These are phyloP conservation scores for Seiridium unicorne DNA, from an alignment of 2,329 filamentous ascomycete species.

Conservation along the genomic window DNA sequence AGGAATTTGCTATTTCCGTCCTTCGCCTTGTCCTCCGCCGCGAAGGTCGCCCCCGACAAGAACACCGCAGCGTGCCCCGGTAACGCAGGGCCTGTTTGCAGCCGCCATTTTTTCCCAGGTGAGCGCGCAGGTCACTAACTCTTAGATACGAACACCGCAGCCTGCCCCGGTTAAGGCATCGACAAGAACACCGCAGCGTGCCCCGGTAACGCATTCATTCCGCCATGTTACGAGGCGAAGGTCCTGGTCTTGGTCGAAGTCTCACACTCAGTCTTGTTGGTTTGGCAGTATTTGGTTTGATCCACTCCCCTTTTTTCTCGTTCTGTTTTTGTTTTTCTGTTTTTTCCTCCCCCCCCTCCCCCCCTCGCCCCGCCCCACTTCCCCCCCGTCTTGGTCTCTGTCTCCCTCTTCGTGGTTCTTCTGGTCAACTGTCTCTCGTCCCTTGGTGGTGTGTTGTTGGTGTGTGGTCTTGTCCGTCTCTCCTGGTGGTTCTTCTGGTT, in stretches of 20 bases:
- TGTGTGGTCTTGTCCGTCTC: not conserved
- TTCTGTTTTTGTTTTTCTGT: not conserved
- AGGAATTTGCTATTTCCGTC: not conserved
- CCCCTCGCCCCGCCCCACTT: too few relatives aligned
- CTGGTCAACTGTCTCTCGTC: not conserved
- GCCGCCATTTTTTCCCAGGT: not conserved
- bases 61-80: too few relatives aligned
- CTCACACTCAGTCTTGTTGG: not conserved
- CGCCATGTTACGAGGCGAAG: not conserved
- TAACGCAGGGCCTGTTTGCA: too few relatives aligned
- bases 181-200: slow-evolving; percentile 5
- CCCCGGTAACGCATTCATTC: not conserved
- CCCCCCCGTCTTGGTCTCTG: not conserved
- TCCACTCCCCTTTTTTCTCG: not conserved
- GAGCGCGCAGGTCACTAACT: too few relatives aligned
- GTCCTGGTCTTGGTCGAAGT: not conserved
- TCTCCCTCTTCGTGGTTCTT: not conserved
- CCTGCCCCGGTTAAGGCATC: not conserved
- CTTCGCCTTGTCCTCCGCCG: not conserved
- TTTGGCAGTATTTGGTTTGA: not conserved
- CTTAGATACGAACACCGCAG: not conserved
- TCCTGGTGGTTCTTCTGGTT: not conserved
- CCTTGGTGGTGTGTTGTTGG: not conserved
- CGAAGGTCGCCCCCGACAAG: not conserved
- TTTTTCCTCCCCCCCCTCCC: not conserved